Evolutionary conservation across 2,329 filamentous ascomycete species (phyloP), one percentile per base, ranked within the genome.

Genomic region (Penicillium sp.): DNA sequence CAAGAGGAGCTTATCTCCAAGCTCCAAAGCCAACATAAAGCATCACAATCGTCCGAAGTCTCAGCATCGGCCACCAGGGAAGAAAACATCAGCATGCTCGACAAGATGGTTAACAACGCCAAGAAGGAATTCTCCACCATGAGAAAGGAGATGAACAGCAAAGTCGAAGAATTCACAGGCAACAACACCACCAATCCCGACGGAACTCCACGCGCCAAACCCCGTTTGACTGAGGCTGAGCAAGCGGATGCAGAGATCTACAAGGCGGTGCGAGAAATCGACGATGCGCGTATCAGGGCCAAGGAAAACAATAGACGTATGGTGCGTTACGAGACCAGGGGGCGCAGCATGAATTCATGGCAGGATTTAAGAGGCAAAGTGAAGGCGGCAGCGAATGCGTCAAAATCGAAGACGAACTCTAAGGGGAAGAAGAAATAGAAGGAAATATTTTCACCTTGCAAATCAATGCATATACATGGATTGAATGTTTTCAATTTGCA

Each of bases 101-200:
- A 76, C 62, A 70, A 70, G 40, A 62, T 65, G 20, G 59, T 75
- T n/a, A 63, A 70, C 50, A 63, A 60, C 16, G 50, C 66, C 56
- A 73, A 71, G 59, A 57, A 66, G n/a, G 56, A 53, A 24, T 60
- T 63, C 47, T 56, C 57, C 5, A 62, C 65, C n/a, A 47, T 68
- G 18, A 59, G 60, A 24, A 60, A 64, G 14, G 65, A 71, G 38
- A 55, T 62, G 40, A 28, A 54, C 28, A 60, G 63, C 4, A 62
- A 62, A 38, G 54, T 63, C 42, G 55, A 67, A 14, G 63, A 64
- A 57, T 56, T 65, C 45, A 62, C 28, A 16, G 67, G 66, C 43
- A 63, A 55, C 24, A 56, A 63, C 18, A 64, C 63, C 26, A 63
- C 67, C 9, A 50, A 49, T n/a, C 30, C 63, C 5, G 61, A 64